phyloP scores from a whole-genome alignment of 208 protist species.

The Acanthamoeba lenticulata region DNA sequence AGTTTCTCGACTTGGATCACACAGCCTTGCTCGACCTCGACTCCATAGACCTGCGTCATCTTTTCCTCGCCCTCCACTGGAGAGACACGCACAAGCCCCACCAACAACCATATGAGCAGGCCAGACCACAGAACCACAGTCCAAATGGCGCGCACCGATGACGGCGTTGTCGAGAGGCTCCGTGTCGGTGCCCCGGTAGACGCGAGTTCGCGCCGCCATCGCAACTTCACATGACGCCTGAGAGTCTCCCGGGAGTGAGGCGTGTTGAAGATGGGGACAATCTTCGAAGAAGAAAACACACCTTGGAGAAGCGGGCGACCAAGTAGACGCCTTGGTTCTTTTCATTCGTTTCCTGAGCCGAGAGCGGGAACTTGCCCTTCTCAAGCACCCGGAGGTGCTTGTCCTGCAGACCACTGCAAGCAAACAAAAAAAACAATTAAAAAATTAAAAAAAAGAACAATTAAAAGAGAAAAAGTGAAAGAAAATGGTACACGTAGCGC shows the following conservation, averaged over 20 bases:
- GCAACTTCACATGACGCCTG: not conserved
- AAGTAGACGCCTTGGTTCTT: not conserved
- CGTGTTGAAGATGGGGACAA: too few species aligned
- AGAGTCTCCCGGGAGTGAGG: too few species aligned
- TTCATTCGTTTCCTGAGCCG: not conserved
- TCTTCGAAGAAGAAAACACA: too few species aligned
- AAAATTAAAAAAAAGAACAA: not conserved
- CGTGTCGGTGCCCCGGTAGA: not conserved
- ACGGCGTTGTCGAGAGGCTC: not conserved
- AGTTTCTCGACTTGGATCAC: not conserved
- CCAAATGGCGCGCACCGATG: not conserved
- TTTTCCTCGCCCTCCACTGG: not conserved
- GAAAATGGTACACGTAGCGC: not conserved
- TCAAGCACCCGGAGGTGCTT: constrained; percentile 1
- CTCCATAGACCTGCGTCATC: not conserved
- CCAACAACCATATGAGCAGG: not conserved
- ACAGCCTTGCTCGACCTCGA: not conserved
- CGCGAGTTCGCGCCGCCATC: not conserved
- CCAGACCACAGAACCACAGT: not conserved
- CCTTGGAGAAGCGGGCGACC: not conserved
- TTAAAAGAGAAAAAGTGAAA: too few species aligned
- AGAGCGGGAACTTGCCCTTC: constrained; percentile 20
- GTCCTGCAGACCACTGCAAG: not conserved
- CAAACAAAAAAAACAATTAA: not conserved
- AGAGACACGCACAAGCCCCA: not conserved